Evolutionary conservation across 306 rosid genomes (phyloP).

Genomic region (Myrica gale): DNA sequence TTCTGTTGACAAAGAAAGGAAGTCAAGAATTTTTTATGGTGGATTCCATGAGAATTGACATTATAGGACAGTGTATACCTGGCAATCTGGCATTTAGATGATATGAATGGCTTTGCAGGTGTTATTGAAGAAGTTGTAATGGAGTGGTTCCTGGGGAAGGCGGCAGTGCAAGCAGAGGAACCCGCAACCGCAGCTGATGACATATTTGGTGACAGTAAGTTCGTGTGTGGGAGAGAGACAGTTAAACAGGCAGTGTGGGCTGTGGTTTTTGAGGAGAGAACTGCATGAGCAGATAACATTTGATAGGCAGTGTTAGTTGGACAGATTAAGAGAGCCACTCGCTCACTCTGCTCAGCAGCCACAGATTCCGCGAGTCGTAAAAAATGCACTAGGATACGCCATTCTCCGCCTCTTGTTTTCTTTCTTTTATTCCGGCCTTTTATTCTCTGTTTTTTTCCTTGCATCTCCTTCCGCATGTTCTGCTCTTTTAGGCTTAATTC

Average conservation of each 20-base stretch:
- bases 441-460: no score
- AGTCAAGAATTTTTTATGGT: background rate
- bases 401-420: background rate
- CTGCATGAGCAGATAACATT: conserved; percentile 32
- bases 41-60: background rate
- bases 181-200: conserved; percentile 59
- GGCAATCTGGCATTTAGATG: conserved; percentile 51
- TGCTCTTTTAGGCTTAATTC: no score
- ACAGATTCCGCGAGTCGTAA: background rate
- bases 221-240: conserved; percentile 16
- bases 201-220: conserved; percentile 33
- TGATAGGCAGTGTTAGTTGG: conserved; percentile 30
- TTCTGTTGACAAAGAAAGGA: conserved; percentile 38
- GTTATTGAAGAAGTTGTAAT: conserved; percentile 37
- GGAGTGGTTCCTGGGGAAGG: conserved; percentile 43
- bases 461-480: no score
- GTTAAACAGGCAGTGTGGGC: background rate
- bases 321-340: conserved; percentile 37
- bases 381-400: background rate
- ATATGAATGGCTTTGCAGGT: conserved; percentile 34
- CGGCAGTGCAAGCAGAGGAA: conserved; percentile 53
- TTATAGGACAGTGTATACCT: conserved; percentile 35
- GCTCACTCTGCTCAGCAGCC: conserved; percentile 7
- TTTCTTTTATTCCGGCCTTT: background rate
- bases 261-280: conserved; percentile 15